Evolutionary conservation across 176 grass and related monocot species (phyloP), one percentile per base, ranked within the genome.

Genomic region (Dactylis glomerata): DNA sequence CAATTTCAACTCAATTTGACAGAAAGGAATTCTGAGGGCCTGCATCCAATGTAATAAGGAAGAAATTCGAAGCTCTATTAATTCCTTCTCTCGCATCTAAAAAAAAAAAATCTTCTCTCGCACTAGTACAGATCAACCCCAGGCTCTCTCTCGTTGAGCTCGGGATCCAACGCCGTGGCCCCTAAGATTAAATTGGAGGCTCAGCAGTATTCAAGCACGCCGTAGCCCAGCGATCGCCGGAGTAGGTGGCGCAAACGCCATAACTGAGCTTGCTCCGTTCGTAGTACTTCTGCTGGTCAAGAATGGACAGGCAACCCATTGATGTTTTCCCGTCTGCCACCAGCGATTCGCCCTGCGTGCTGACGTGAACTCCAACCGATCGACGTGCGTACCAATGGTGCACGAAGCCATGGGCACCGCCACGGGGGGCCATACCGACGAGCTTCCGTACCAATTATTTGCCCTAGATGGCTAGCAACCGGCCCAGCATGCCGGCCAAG

Each of bases 261-360:
- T 73, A 30, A 73, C 14, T 30, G 24, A 49, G 41, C 6, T 36
- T 10, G 23, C 42, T 40, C 38, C 61, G 47, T 31, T 37, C 24
- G 34, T 57, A 80, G 34, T 57, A 80, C 32, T 42, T 6, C 14
- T 47, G 3, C 14, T 62, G 41, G 70, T 40, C 47, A 22, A 56
- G 62, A 82, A 49, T 77, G 86, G 86, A 61, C 73, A 51, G 51
- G 80, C 73, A 78, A 88, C 42, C 73, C 62, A 57, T 75, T 73
- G 54, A 5, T 5, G 31, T 10, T 1, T 65, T 32, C 17, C 46
- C 12, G 6, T 33, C 24, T 0, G 68, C 38, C 78, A 22, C 20
- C 67, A 51, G 7, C 19, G 31, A 49, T 9, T 63, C 76, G 45
- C 76, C 54, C 70, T 80, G 65, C 61, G 17, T 28, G 82, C 42